Conservation (phyloP, 163 green algal genomes). For the Scenedesmus sp. region DNA sequence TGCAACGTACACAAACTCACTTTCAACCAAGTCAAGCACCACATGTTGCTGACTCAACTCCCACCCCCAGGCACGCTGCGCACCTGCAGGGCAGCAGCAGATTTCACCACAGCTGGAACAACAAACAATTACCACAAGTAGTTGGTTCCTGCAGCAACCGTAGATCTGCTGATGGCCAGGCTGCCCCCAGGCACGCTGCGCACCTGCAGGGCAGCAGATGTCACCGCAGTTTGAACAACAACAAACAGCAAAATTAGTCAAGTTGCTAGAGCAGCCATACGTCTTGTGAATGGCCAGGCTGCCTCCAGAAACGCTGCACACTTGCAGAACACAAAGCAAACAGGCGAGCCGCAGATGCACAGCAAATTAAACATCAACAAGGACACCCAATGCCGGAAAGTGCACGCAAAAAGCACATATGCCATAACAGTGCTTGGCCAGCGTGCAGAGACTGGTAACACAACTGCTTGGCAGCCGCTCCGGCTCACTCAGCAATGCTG, state of each 20-base stretch:
- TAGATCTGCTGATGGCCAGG: slow-evolving; percentile 26
- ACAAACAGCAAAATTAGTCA: too few relatives aligned
- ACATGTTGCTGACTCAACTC: too few relatives aligned
- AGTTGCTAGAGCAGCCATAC: too few relatives aligned
- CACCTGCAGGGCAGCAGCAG: too few relatives aligned
- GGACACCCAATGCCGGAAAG: too few relatives aligned
- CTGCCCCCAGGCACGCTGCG: not conserved
- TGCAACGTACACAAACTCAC: too few relatives aligned
- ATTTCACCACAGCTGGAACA: too few relatives aligned
- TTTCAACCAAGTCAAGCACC: too few relatives aligned
- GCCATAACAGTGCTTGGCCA: not conserved
- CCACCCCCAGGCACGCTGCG: too few relatives aligned
- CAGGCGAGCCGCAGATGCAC: not conserved
- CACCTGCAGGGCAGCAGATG: not conserved
- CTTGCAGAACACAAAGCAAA: not conserved
- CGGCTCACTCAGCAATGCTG: not conserved
- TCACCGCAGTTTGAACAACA: not conserved
- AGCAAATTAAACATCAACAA: not conserved
- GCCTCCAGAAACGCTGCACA: too few relatives aligned
- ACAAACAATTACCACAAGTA: too few relatives aligned
- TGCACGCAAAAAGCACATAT: not conserved
- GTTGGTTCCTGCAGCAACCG: not conserved
- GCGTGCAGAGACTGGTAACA: not conserved
- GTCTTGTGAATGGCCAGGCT: too few relatives aligned
- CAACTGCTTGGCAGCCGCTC: not conserved